Percentiles rank a stretch among this genome's conserved stretches.
Conservation (phyloP, 2,329 filamentous ascomycete genomes). For the Magnaporthiopsis incrustans region DNA sequence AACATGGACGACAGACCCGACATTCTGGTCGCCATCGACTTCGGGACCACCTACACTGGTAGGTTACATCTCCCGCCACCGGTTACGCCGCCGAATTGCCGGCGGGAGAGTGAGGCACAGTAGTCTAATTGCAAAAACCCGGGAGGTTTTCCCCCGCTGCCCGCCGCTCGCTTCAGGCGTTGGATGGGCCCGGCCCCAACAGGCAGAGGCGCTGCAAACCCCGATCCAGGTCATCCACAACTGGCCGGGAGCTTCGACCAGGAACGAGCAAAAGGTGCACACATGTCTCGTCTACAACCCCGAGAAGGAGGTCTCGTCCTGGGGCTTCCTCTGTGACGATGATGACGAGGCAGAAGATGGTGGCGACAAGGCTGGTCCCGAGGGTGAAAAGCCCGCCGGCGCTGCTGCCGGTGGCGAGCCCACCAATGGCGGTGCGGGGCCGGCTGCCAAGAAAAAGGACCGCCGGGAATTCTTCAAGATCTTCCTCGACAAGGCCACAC, state of each 20-base stretch:
- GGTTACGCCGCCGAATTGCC: neutral
- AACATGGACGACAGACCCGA: slow-evolving; percentile 19
- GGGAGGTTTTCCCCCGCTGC: neutral
- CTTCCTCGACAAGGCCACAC: slow-evolving; percentile 38
- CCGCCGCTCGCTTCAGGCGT: slow-evolving; percentile 13
- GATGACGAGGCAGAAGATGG: slow-evolving; percentile 28
- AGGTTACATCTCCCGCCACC: slow-evolving; percentile 9
- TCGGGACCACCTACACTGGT: slow-evolving; percentile 40
- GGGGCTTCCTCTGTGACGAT: slow-evolving; percentile 45
- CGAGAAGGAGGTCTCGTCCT: slow-evolving; percentile 30
- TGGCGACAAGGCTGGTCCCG: too few relatives aligned
- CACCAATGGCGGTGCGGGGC: too few relatives aligned
- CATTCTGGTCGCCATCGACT: slow-evolving; percentile 33
- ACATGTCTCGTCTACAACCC: slow-evolving; percentile 40
- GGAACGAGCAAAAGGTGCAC: slow-evolving; percentile 47
- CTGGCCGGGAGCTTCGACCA: slow-evolving; percentile 42
- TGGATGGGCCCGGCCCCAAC: slow-evolving; percentile 23
- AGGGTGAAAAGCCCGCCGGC: neutral
- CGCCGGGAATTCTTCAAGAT: slow-evolving; percentile 47
- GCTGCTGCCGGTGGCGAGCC: too few relatives aligned
- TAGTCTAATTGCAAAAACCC: neutral
- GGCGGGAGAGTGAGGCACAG: neutral
- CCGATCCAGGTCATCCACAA: slow-evolving; percentile 37
- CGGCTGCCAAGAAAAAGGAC: neutral
- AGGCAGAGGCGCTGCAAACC: slow-evolving; percentile 21